Conservation (phyloP, 2,329 filamentous ascomycete genomes). For the Pseudofabraea citricarpa region DNA sequence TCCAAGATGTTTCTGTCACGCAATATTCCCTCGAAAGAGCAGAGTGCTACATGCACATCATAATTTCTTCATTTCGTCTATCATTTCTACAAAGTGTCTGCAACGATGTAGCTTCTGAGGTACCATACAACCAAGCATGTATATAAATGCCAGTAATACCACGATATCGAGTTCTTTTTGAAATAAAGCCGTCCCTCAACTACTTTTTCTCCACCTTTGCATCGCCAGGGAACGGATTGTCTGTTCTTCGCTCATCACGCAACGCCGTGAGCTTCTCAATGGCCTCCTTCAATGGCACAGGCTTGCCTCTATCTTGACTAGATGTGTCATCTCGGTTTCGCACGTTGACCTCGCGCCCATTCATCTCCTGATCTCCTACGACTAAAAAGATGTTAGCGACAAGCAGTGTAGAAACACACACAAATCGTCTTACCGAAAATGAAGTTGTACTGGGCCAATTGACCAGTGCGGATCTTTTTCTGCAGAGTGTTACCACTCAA, state of each 20-base stretch:
- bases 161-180: too few relatives aligned
- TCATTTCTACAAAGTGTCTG: too few relatives aligned
- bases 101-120: too few relatives aligned
- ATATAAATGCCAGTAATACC: too few relatives aligned
- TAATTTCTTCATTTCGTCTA: too few relatives aligned
- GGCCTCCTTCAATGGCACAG: conserved; percentile 51
- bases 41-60: too few relatives aligned
- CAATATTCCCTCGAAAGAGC: too few relatives aligned
- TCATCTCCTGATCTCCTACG: conserved; percentile 57
- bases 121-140: too few relatives aligned
- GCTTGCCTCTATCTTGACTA: conserved; percentile 56
- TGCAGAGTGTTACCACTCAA: conserved; percentile 75
- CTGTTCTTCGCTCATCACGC: conserved; percentile 37
- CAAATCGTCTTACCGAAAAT: conserved; percentile 71
- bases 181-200: too few relatives aligned
- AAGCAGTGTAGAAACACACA: too few relatives aligned
- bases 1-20: too few relatives aligned
- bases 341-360: conserved; percentile 56
- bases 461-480: conserved; percentile 83
- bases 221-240: conserved; percentile 33
- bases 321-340: conserved; percentile 59
- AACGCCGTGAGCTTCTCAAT: conserved; percentile 50
- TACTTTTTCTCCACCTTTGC: conserved; percentile 10
- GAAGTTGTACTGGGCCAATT: conserved; percentile 79
- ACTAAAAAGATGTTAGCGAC: too few relatives aligned